Conservation (phyloP, 1,139 yeast genomes). For the Suhomyces taliae region DNA sequence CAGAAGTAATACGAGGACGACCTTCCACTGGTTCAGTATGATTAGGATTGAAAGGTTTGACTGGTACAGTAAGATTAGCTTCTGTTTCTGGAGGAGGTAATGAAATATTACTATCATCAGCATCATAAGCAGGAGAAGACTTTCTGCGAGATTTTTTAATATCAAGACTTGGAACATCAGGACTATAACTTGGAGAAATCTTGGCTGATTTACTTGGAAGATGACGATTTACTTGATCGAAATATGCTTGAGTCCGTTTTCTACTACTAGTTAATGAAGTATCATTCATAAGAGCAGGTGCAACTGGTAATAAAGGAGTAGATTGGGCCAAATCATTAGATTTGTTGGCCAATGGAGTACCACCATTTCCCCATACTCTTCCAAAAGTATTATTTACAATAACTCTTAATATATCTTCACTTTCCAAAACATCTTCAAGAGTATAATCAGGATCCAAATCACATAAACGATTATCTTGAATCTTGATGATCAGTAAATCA, state of each 20-base stretch:
- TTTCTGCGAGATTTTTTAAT: conserved; percentile 7
- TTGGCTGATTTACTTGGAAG: conserved; percentile 25
- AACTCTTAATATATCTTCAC: conserved; percentile 56
- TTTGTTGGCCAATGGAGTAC: conserved; percentile 5
- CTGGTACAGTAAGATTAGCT: conserved; percentile 27
- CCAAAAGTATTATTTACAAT: conserved; percentile 36
- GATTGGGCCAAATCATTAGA: conserved; percentile 12
- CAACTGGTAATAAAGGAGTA: conserved; percentile 13
- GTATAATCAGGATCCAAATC: conserved; percentile 76
- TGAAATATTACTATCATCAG: conserved; percentile 25
- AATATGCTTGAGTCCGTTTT: conserved; percentile 26
- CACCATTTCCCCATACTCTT: conserved; percentile 1
- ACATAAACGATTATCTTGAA: conserved; percentile 66
- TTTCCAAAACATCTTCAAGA: conserved; percentile 60
- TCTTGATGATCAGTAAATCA: conserved; percentile 49
- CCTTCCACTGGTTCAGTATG: conserved; percentile 15
- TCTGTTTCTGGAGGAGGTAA: conserved; percentile 38
- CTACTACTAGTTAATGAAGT: conserved; percentile 16
- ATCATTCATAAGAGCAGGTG: conserved; percentile 15
- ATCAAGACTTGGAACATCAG: conserved; percentile 10
- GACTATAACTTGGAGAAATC: conserved; percentile 3
- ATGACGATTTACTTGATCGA: conserved; percentile 28
- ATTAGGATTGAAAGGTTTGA: conserved; percentile 8
- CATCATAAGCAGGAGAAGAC: conserved; percentile 9
- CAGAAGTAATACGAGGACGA: conserved; percentile 60